A percentile compares a stretch with the other conserved stretches of the same genome.
These are phyloP conservation scores for Tranzscheliella williamsii DNA, from an alignment of 1,284 basidiomycete genomes.

Conservation along the genomic window DNA sequence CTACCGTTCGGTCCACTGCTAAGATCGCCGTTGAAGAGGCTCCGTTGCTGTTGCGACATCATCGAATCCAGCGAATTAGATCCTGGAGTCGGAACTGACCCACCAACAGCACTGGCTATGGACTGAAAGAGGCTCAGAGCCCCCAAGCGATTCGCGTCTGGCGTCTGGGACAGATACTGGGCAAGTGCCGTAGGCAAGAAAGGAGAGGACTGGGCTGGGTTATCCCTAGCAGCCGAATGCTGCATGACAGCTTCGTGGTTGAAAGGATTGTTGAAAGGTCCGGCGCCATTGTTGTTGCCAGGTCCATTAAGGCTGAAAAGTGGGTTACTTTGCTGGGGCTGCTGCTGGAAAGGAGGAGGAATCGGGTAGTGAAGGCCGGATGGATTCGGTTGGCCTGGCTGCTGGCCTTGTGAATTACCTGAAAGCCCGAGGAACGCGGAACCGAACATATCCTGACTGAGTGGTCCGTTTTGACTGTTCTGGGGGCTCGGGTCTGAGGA, in stretches of 20 bases:
- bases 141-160: constrained; percentile 16
- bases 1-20: no score
- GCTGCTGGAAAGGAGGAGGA: constrained; percentile 8
- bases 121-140: constrained; percentile 31
- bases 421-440: constrained; percentile 9
- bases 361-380: constrained; percentile 6
- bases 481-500: constrained; percentile 3
- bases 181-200: no score
- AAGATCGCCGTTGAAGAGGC: neutral
- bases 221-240: no score
- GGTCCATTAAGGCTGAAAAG: neutral
- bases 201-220: constrained; percentile 11
- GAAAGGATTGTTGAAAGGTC: constrained; percentile 9
- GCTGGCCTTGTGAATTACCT: constrained; percentile 5
- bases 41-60: neutral
- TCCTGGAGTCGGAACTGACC: neutral
- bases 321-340: constrained; percentile 1
- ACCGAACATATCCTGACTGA: constrained; percentile 16
- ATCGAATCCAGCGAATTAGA: constrained; percentile 1
- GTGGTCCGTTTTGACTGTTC: constrained; percentile 1
- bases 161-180: constrained; percentile 32
- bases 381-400: constrained; percentile 6
- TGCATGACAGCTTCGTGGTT: constrained; percentile 5
- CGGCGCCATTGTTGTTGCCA: constrained; percentile 1
- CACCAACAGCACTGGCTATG: constrained; percentile 8